Conservation (phyloP, 1,284 basidiomycete genomes). For the Sporisorium graminicola region DNA sequence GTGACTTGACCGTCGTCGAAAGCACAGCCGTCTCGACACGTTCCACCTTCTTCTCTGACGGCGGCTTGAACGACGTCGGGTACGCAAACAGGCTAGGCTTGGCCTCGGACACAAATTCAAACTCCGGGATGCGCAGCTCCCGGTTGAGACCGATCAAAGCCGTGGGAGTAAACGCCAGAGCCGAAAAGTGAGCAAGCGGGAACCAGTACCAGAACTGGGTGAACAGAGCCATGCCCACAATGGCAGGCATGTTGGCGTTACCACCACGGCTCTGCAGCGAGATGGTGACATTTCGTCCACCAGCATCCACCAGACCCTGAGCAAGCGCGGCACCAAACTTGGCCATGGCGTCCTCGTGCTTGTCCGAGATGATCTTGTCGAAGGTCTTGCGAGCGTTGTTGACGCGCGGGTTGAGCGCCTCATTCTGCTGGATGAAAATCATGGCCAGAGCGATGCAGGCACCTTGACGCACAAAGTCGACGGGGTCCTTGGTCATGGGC, state of each 20-base stretch:
- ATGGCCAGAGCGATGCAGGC: constrained; percentile 68
- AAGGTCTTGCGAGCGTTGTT: constrained; percentile 62
- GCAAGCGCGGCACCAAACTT: constrained; percentile 69
- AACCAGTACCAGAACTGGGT: constrained; percentile 71
- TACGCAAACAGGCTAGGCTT: constrained; percentile 68
- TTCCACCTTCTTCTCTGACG: constrained; percentile 67
- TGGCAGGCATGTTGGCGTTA: constrained; percentile 66
- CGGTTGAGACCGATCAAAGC: constrained; percentile 66
- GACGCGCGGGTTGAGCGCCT: constrained; percentile 67
- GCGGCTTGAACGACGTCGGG: constrained; percentile 62
- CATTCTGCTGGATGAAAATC: constrained; percentile 69
- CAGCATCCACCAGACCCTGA: constrained; percentile 67
- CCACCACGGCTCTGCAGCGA: constrained; percentile 65
- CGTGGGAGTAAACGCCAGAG: constrained; percentile 68
- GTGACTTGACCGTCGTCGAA: constrained; percentile 66
- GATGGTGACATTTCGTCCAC: constrained; percentile 69
- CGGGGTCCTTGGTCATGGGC: constrained; percentile 69
- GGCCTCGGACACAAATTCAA: constrained; percentile 64
- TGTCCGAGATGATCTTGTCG: constrained; percentile 67
- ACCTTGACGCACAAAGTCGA: constrained; percentile 69
- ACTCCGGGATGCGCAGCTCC: constrained; percentile 63
- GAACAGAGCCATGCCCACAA: constrained; percentile 70
- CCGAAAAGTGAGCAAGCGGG: constrained; percentile 68
- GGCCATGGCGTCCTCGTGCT: constrained; percentile 70
- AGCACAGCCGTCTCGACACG: constrained; percentile 69